Conservation (phyloP, 371 early-diverging fungal genomes). For the Actinomortierella ambigua region DNA sequence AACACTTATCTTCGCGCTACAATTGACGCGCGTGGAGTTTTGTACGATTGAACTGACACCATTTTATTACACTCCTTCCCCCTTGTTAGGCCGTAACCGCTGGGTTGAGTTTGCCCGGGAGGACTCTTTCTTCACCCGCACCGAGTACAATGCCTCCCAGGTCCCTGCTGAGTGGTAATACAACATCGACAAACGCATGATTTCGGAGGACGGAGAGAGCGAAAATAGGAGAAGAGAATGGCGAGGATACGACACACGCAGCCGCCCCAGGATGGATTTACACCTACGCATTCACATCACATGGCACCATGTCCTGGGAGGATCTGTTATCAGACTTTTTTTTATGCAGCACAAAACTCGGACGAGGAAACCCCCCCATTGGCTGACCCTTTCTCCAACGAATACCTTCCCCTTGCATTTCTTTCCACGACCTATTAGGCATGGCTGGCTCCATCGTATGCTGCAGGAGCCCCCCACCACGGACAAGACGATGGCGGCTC, state of each 20-base stretch:
- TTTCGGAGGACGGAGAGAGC: too few relatives aligned
- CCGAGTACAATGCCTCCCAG: slow-evolving; percentile 77
- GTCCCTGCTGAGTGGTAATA: slow-evolving; percentile 93
- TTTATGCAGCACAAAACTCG: too few relatives aligned
- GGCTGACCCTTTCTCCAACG: too few relatives aligned
- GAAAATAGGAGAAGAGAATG: too few relatives aligned
- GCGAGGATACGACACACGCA: too few relatives aligned
- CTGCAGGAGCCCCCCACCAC: slow-evolving; percentile 83
- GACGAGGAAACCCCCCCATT: too few relatives aligned
- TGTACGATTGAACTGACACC: background rate
- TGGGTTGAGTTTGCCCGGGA: slow-evolving; percentile 85
- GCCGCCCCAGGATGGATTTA: too few relatives aligned
- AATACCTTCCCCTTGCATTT: background rate
- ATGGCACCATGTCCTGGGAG: too few relatives aligned
- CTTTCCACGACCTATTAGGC: slow-evolving; percentile 56
- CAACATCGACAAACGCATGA: too few relatives aligned
- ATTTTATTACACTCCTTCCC: background rate
- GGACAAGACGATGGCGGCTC: slow-evolving; percentile 46
- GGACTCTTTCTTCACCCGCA: slow-evolving; percentile 46
- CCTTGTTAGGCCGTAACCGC: slow-evolving; percentile 77
- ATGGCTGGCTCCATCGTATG: slow-evolving; percentile 88
- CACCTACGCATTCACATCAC: slow-evolving; percentile 1
- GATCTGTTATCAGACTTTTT: too few relatives aligned
- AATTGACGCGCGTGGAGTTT: background rate
- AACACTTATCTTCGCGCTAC: background rate